These are phyloP conservation scores for Areca catechu DNA, from an alignment of 176 grass and related monocot species.

Conservation along the genomic window DNA sequence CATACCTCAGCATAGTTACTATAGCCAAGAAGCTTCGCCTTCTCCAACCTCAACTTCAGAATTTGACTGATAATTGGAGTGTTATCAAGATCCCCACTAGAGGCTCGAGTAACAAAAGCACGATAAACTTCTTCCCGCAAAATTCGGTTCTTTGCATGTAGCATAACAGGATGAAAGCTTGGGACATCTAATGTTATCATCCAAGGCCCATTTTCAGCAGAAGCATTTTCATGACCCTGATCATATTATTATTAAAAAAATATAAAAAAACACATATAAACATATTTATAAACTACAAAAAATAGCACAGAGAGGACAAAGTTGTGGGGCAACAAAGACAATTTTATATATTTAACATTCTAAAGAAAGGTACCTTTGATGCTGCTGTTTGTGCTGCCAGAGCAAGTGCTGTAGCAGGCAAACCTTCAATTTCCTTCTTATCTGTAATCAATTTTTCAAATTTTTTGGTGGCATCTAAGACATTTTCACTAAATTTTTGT, in stretches of 20 bases:
- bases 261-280: slow-evolving; percentile 1
- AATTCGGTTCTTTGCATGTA: slow-evolving; percentile 71
- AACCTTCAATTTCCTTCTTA: slow-evolving; percentile 82
- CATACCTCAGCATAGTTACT: slow-evolving; percentile 88
- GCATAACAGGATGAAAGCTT: slow-evolving; percentile 85
- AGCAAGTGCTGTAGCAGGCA: slow-evolving; percentile 71
- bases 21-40: slow-evolving; percentile 89
- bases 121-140: slow-evolving; percentile 89
- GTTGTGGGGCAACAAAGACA: not conserved
- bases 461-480: slow-evolving; percentile 90
- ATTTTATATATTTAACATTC: not conserved
- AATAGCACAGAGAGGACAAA: not conserved
- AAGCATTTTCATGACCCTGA: slow-evolving; percentile 87
- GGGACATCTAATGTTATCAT: slow-evolving; percentile 86
- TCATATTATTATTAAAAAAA: slow-evolving; percentile 1
- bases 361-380: slow-evolving; percentile 47
- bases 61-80: slow-evolving; percentile 67
- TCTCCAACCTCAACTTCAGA: slow-evolving; percentile 76
- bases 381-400: slow-evolving; percentile 73
- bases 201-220: slow-evolving; percentile 90
- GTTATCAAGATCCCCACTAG: slow-evolving; percentile 86
- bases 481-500: slow-evolving; percentile 93
- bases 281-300: not conserved
- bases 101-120: slow-evolving; percentile 67
- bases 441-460: slow-evolving; percentile 84